Conservation (phyloP, 1,284 basidiomycete genomes). For the Ustilago bromivora region DNA sequence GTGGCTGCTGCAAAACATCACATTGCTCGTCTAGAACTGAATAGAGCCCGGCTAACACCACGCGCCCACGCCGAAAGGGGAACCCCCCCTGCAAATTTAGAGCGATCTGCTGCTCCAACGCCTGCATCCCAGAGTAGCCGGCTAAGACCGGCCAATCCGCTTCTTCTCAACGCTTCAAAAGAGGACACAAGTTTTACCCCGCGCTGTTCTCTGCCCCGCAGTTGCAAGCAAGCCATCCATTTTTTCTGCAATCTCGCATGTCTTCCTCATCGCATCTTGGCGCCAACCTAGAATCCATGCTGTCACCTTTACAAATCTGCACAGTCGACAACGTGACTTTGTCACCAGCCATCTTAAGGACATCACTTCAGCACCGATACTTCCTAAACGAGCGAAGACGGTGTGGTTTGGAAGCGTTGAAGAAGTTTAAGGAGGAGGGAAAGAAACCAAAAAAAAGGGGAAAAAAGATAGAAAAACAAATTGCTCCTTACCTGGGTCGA, state of each 20-base stretch:
- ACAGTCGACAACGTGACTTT: too few species aligned
- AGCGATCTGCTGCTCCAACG: not conserved
- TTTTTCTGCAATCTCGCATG: not conserved
- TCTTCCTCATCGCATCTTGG: not conserved
- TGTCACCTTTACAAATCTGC: too few species aligned
- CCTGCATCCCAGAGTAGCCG: constrained; percentile 4
- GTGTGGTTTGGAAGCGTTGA: too few species aligned
- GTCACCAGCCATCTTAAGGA: too few species aligned
- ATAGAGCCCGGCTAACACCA: not conserved
- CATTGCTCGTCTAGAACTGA: too few species aligned
- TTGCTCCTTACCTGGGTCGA: constrained; percentile 57
- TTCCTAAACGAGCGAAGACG: not conserved
- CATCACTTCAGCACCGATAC: too few species aligned
- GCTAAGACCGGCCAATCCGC: not conserved
- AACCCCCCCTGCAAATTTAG: not conserved
- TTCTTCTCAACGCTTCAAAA: not conserved
- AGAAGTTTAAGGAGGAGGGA: too few species aligned
- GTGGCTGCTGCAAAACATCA: not conserved
- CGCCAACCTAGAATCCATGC: not conserved
- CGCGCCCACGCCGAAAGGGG: not conserved
- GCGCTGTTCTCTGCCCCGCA: not conserved
- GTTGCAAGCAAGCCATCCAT: not conserved
- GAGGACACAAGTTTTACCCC: not conserved
- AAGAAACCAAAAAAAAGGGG: not conserved
- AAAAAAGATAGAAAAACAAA: constrained; percentile 17